Percentiles rank a stretch among this genome's conserved stretches.
Evolutionary conservation across 2,329 filamentous ascomycete genomes (phyloP).

Genomic region (Pleochaeta shiraiana): DNA sequence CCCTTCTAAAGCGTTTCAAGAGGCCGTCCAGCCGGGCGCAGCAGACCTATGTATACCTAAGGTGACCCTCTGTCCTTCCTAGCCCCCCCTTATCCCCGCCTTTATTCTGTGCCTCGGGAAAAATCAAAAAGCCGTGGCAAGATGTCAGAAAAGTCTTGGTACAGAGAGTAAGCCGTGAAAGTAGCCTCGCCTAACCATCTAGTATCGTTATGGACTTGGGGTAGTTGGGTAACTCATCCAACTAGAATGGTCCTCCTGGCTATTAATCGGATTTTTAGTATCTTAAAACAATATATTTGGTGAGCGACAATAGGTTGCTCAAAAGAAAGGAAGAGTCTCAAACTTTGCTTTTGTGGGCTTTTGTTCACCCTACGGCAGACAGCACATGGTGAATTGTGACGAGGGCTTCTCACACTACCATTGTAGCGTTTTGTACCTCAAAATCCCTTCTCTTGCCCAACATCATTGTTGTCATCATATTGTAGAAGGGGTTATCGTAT

Average conservation of each 20-base stretch:
- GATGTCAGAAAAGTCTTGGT: slow-evolving; percentile 3
- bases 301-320: neutral
- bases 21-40: neutral
- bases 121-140: neutral
- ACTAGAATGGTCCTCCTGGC: neutral
- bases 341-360: slow-evolving; percentile 1
- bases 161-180: neutral
- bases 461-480: neutral
- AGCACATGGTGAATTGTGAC: neutral
- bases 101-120: neutral
- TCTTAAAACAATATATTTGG: neutral
- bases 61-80: neutral
- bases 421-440: neutral
- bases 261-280: neutral
- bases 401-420: neutral
- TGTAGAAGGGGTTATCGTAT: neutral
- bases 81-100: neutral
- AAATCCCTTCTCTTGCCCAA: neutral
- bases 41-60: slow-evolving; percentile 3
- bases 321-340: neutral
- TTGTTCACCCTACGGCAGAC: neutral
- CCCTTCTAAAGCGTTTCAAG: slow-evolving; percentile 1
- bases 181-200: neutral
- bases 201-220: neutral
- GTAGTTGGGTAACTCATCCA: neutral